Evolutionary conservation across 768 basidiomycete genomes (phyloP).

Genomic region (Trametes maxima): DNA sequence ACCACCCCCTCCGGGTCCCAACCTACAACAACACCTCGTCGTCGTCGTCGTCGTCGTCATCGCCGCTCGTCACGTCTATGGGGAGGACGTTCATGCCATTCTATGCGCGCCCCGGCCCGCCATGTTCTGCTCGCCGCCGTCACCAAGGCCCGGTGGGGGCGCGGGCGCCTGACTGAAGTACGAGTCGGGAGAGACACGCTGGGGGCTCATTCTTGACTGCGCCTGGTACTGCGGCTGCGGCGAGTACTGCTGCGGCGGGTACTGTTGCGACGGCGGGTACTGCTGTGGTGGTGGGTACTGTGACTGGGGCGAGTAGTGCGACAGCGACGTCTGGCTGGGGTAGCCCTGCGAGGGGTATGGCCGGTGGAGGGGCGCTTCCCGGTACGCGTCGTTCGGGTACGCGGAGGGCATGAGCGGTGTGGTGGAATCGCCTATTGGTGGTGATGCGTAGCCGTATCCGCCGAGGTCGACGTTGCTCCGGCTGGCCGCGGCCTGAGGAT

Average conservation of each 20-base stretch:
- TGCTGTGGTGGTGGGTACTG: slow-evolving; percentile 11
- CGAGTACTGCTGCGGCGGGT: slow-evolving; percentile 6
- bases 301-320: slow-evolving; percentile 6
- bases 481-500: slow-evolving; percentile 23
- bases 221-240: not conserved
- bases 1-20: not conserved
- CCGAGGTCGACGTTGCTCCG: slow-evolving; percentile 24
- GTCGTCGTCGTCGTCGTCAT: not conserved
- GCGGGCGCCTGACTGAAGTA: slow-evolving; percentile 25
- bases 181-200: slow-evolving; percentile 20
- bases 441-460: slow-evolving; percentile 36
- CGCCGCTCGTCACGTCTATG: slow-evolving; percentile 12
- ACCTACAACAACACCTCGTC: slow-evolving; percentile 10
- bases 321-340: slow-evolving; percentile 11
- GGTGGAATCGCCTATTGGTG: slow-evolving; percentile 33
- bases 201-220: slow-evolving; percentile 17
- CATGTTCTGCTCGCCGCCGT: slow-evolving; percentile 27
- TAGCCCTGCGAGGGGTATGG: slow-evolving; percentile 39
- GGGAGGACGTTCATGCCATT: not conserved
- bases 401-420: slow-evolving; percentile 42
- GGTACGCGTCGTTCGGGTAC: slow-evolving; percentile 42
- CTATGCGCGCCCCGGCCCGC: slow-evolving; percentile 37
- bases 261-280: slow-evolving; percentile 2
- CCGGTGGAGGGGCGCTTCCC: slow-evolving; percentile 68
- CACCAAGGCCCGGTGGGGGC: slow-evolving; percentile 20